Base-by-base conservation (phyloP, 2,329 filamentous ascomycete species). In the Aotearoamyces nothofagi region DNA sequence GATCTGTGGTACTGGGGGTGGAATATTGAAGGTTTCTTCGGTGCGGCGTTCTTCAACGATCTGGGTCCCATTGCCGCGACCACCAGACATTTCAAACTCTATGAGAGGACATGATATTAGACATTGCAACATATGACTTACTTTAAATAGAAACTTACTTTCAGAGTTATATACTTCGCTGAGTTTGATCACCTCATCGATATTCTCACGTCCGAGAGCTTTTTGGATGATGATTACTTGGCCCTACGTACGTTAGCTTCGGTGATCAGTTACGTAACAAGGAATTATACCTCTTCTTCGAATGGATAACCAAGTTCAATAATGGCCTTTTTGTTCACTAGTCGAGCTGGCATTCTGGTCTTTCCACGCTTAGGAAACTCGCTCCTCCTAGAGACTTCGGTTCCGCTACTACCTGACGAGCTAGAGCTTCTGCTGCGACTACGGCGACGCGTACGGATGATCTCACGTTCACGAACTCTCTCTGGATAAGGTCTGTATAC, bases 181-280 rank as follows among this genome's bases (percentile, higher is more conserved):
- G 27, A 84, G 61, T 44, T 72, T 77, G 43, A 94, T 78, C 24
- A 94, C 64, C 44, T 92, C 79, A 42, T 94, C 84, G 38, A 94
- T 94, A 43, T 93, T 83, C 11, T 87, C 73, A 43, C 92, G 86
- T 10, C 82, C 80, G 4, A 96, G 64, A 7, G 87, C 86, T 46
- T 81, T 78, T 41, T 79, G 72, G 17, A 96, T 73, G 29, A 93
- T 69, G 42, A 90, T 72, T 13, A 78, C 78, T 40, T 78, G 76
- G 22, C 78, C 82, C 80, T 90, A 39, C 5, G 5, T 19, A 31
- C 29, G 38, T 66, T 35, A 59, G 55, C 22, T 22, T 26, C 28
- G 10, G 5, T 5, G 7, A 3, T 5, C 7, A 9, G 3, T 27
- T 5, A 13, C 24, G 29, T 16, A 19, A 5, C 11, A 4, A 12